Evolutionary conservation across 1,284 basidiomycete species (phyloP).

Genomic region (Moniliella sp.): DNA sequence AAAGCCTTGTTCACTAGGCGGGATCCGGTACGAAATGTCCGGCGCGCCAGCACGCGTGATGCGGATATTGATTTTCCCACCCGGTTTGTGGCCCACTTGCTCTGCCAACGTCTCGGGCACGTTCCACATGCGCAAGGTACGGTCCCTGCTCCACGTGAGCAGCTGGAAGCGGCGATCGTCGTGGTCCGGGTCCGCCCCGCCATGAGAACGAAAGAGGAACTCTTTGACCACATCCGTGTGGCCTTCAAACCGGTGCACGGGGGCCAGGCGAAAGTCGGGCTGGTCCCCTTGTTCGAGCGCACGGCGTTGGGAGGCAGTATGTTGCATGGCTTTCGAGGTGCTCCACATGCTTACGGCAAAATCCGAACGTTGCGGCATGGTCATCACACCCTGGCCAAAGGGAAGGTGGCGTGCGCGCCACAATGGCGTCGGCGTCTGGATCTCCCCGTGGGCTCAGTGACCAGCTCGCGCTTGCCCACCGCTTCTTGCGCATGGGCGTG

Average conservation of each 20-base stretch:
- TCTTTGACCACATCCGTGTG: slow-evolving; percentile 87
- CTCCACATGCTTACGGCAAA: slow-evolving; percentile 66
- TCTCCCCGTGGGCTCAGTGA: slow-evolving; percentile 36
- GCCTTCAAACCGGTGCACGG: slow-evolving; percentile 61
- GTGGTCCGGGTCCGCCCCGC: slow-evolving; percentile 34
- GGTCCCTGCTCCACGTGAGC: slow-evolving; percentile 89
- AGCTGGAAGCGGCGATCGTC: slow-evolving; percentile 37
- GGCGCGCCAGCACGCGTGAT: slow-evolving; percentile 36
- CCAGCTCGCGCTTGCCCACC: slow-evolving; percentile 15
- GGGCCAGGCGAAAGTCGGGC: slow-evolving; percentile 25
- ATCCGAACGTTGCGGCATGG: slow-evolving; percentile 69
- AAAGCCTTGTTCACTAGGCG: slow-evolving; percentile 8
- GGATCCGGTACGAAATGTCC: slow-evolving; percentile 18
- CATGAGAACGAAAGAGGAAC: slow-evolving; percentile 70
- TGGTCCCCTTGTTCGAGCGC: background rate
- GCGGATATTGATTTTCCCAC: slow-evolving; percentile 38
- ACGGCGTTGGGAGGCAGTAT: too few relatives aligned
- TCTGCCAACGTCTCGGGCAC: slow-evolving; percentile 46
- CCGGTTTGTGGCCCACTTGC: slow-evolving; percentile 38
- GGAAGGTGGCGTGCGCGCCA: slow-evolving; percentile 82
- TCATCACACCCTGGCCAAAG: slow-evolving; percentile 71
- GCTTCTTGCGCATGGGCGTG: slow-evolving; percentile 14
- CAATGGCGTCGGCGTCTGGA: slow-evolving; percentile 63
- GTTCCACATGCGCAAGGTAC: slow-evolving; percentile 76
- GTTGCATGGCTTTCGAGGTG: slow-evolving; percentile 31